phyloP scores from a whole-genome alignment of 2,329 filamentous ascomycete species.

The Arthrobotrys musiformis region DNA sequence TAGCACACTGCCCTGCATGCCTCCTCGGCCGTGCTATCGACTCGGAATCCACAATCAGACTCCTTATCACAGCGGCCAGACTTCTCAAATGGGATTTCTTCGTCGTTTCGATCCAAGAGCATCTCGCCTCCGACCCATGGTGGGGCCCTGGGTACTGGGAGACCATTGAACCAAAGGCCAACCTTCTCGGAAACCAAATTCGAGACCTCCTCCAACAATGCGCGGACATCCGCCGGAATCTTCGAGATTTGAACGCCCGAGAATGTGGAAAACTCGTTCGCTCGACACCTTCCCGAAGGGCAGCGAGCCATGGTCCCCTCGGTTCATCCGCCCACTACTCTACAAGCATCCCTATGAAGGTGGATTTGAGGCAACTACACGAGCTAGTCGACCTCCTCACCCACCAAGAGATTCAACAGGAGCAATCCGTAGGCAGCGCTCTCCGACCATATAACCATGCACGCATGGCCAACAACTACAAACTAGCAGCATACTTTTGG shows the following conservation, averaged over 20 bases:
- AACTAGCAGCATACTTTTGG: slow-evolving; percentile 38
- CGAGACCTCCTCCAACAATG: slow-evolving; percentile 51
- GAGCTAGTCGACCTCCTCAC: slow-evolving; percentile 34
- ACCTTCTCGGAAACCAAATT: slow-evolving; percentile 45
- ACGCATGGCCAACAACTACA: slow-evolving; percentile 44
- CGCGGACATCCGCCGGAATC: slow-evolving; percentile 27
- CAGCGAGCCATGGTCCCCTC: slow-evolving; percentile 22
- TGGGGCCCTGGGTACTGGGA: slow-evolving; percentile 55
- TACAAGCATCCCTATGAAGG: slow-evolving; percentile 42
- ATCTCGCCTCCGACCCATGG: slow-evolving; percentile 48
- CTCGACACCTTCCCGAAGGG: slow-evolving; percentile 18
- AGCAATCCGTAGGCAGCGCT: slow-evolving; percentile 7
- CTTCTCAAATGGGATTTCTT: slow-evolving; percentile 53
- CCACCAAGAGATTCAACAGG: background rate
- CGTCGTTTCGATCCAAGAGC: slow-evolving; percentile 46
- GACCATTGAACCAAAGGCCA: slow-evolving; percentile 54
- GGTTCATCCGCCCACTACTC: background rate
- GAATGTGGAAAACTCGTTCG: slow-evolving; percentile 23
- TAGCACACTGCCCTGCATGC: slow-evolving; percentile 48
- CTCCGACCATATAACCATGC: slow-evolving; percentile 48
- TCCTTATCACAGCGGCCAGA: slow-evolving; percentile 44
- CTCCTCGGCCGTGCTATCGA: slow-evolving; percentile 54
- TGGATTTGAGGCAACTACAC: slow-evolving; percentile 46
- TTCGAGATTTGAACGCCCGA: slow-evolving; percentile 17
- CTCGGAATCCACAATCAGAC: slow-evolving; percentile 50